Evolutionary conservation across 192 early-diverging fungal genomes (phyloP).

Genomic region (Coemansia sp.): DNA sequence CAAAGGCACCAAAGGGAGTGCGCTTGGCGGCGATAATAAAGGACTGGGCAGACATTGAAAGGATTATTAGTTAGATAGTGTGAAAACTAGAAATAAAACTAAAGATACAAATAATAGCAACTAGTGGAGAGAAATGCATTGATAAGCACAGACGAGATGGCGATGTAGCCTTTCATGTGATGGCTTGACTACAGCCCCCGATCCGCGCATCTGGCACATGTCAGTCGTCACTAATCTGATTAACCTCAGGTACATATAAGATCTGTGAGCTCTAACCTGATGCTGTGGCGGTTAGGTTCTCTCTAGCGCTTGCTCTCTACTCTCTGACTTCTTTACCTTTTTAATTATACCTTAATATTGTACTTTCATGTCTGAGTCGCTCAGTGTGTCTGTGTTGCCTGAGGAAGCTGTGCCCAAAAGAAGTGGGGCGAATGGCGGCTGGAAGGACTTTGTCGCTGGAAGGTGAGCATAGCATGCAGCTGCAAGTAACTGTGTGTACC

Average conservation of each 20-base stretch:
- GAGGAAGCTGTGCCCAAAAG: conserved; percentile 6
- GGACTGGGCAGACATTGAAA: conserved; percentile 57
- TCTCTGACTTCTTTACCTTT: not conserved
- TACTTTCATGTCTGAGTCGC: conserved; percentile 25
- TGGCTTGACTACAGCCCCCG: not conserved
- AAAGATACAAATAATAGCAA: not conserved
- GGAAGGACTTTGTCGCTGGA: conserved; percentile 67
- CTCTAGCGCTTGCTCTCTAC: not conserved
- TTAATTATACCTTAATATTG: not conserved
- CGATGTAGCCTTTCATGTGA: not conserved
- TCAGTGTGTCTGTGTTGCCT: conserved; percentile 13
- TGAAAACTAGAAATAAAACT: not conserved
- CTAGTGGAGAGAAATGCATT: not conserved
- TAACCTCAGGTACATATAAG: not conserved
- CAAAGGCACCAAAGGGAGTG: conserved; percentile 92
- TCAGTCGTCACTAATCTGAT: not conserved
- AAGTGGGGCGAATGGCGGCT: conserved; percentile 36
- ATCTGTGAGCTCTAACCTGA: not conserved
- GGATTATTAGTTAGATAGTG: not conserved
- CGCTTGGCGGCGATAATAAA: conserved; percentile 83
- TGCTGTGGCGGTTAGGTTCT: not conserved
- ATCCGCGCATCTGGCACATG: conserved; percentile 5
- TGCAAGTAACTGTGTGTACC: not conserved
- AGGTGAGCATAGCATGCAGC: conserved; percentile 47
- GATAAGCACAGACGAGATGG: not conserved